Evolutionary conservation across 2,329 filamentous ascomycete genomes (phyloP).

Genomic region (Aspergillus versicolor): DNA sequence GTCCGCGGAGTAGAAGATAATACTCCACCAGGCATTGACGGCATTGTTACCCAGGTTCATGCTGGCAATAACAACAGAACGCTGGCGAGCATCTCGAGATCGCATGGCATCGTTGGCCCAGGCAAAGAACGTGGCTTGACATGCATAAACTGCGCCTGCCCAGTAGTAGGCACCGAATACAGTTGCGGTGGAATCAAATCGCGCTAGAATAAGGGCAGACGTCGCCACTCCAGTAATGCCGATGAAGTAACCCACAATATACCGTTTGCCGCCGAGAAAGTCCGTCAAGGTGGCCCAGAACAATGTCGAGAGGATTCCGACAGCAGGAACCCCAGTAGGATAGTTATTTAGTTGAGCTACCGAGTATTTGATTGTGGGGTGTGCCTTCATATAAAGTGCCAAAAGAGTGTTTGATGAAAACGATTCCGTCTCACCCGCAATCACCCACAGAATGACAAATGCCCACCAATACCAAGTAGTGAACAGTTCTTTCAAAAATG

Average conservation of each 20-base stretch:
- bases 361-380: slow-evolving; percentile 47
- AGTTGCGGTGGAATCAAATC: slow-evolving; percentile 51
- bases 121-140: slow-evolving; percentile 72
- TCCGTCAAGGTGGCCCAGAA: slow-evolving; percentile 71
- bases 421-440: slow-evolving; percentile 70
- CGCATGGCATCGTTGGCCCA: slow-evolving; percentile 73
- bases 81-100: slow-evolving; percentile 61
- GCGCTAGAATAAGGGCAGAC: slow-evolving; percentile 59
- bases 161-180: slow-evolving; percentile 69
- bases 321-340: slow-evolving; percentile 53
- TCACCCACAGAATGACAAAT: slow-evolving; percentile 49
- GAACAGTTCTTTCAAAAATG: slow-evolving; percentile 32
- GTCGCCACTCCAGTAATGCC: slow-evolving; percentile 63
- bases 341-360: slow-evolving; percentile 55
- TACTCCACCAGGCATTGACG: slow-evolving; percentile 71
- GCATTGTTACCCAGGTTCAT: slow-evolving; percentile 71
- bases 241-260: slow-evolving; percentile 67
- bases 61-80: slow-evolving; percentile 66
- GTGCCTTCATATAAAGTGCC: slow-evolving; percentile 51
- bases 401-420: slow-evolving; percentile 65
- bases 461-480: slow-evolving; percentile 38
- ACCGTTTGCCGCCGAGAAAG: slow-evolving; percentile 56
- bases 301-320: slow-evolving; percentile 57
- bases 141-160: slow-evolving; percentile 69
- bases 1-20: slow-evolving; percentile 67